Percentiles rank a stretch among this genome's conserved stretches.
Evolutionary conservation across 2,329 filamentous ascomycete species (phyloP).

Genomic region (Leptosphaerulina australis): DNA sequence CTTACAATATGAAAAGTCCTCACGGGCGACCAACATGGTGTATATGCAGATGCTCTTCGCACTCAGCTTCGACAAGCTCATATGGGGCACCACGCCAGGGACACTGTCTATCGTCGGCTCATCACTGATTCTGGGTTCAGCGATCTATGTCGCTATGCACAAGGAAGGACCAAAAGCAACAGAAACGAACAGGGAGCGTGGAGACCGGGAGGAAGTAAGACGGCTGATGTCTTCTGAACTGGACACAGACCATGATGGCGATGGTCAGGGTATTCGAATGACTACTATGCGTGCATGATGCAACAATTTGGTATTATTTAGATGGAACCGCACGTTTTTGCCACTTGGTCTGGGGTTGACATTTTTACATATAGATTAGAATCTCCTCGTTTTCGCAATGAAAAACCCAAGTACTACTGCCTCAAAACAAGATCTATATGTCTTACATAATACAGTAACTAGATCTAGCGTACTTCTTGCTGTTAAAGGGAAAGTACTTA

Average conservation of each 20-base stretch:
- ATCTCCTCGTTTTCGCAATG: too few relatives aligned
- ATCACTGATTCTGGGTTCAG: conserved; percentile 67
- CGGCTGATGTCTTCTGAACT: conserved; percentile 36
- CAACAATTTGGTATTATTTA: neutral
- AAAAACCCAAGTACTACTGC: too few relatives aligned
- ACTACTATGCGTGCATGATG: conserved; percentile 1
- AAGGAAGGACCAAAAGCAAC: conserved; percentile 48
- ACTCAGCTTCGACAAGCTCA: conserved; percentile 65
- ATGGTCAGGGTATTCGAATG: conserved; percentile 6
- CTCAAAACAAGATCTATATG: too few relatives aligned
- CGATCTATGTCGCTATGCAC: conserved; percentile 67
- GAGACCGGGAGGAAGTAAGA: conserved; percentile 42
- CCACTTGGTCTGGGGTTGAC: too few relatives aligned
- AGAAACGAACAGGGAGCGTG: conserved; percentile 18
- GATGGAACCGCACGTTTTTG: neutral
- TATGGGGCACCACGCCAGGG: conserved; percentile 66
- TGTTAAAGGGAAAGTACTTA: too few relatives aligned
- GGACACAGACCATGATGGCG: conserved; percentile 21
- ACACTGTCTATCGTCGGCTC: conserved; percentile 65
- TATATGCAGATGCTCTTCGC: conserved; percentile 76
- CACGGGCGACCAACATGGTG: conserved; percentile 68
- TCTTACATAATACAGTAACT: too few relatives aligned
- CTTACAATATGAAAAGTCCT: conserved; percentile 71
- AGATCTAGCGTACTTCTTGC: too few relatives aligned
- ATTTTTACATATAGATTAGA: too few relatives aligned